Conservation (phyloP, 495 filamentous ascomycete genomes). For the Aspergillus mulundensis region DNA sequence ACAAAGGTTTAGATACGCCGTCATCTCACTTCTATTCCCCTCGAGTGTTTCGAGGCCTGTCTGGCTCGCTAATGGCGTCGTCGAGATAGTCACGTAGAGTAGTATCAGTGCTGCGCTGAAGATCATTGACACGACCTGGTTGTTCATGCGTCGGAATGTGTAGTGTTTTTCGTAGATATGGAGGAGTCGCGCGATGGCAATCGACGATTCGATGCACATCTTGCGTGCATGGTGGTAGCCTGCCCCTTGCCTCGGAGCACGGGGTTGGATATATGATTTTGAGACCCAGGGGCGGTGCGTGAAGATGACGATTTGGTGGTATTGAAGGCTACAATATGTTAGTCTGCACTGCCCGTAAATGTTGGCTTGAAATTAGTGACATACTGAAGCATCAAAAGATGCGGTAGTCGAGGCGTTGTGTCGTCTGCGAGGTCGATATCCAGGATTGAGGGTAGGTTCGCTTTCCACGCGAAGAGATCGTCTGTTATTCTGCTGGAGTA, state of each 20-base stretch:
- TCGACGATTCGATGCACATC: slow-evolving; percentile 48
- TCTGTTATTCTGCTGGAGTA: slow-evolving; percentile 40
- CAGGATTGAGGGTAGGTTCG: slow-evolving; percentile 39
- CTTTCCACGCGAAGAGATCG: slow-evolving; percentile 46
- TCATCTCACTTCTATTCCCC: slow-evolving; percentile 36
- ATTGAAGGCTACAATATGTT: slow-evolving; percentile 43
- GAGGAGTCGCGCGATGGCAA: slow-evolving; percentile 41
- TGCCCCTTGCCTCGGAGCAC: slow-evolving; percentile 39
- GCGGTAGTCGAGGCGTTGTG: slow-evolving; percentile 35
- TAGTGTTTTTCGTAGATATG: slow-evolving; percentile 48
- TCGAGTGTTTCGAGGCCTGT: slow-evolving; percentile 24
- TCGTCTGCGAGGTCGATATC: slow-evolving; percentile 40
- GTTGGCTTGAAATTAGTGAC: slow-evolving; percentile 1
- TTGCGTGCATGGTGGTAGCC: slow-evolving; percentile 45
- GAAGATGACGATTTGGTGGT: slow-evolving; percentile 50
- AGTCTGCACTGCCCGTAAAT: background rate
- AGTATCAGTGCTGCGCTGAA: slow-evolving; percentile 49
- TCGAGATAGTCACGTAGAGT: slow-evolving; percentile 43
- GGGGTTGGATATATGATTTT: slow-evolving; percentile 45
- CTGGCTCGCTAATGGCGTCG: slow-evolving; percentile 24
- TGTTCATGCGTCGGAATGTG: slow-evolving; percentile 49
- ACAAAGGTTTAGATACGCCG: slow-evolving; percentile 44
- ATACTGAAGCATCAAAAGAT: slow-evolving; percentile 49
- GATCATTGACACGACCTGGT: slow-evolving; percentile 47
- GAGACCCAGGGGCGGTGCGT: slow-evolving; percentile 50